Percentiles rank a stretch among this genome's conserved stretches.
phyloP scores from a whole-genome alignment of 2,329 filamentous ascomycete species.

The Hymenoscyphus infarciens region DNA sequence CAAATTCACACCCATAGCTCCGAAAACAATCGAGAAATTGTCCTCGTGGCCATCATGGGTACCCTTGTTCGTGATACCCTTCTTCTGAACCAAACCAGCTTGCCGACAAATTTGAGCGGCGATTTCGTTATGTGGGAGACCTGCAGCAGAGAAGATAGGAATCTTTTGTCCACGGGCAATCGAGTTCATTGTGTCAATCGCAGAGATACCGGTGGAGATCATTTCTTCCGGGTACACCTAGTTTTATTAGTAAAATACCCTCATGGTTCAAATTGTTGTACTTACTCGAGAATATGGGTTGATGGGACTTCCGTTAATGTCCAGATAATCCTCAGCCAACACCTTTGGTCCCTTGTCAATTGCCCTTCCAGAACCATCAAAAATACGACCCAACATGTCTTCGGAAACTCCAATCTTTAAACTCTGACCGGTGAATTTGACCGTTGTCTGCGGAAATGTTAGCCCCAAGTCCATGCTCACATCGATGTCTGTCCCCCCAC shows the following conservation, averaged over 20 bases:
- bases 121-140: constrained; percentile 99
- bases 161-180: constrained; percentile 99
- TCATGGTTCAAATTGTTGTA: constrained; percentile 10
- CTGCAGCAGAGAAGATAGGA: constrained; percentile 96
- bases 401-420: constrained; percentile 98
- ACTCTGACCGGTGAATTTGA: constrained; percentile 95
- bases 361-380: constrained; percentile 94
- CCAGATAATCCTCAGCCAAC: constrained; percentile 93
- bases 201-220: constrained; percentile 98
- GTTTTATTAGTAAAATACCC: constrained; percentile 4
- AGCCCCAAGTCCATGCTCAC: constrained; percentile 7
- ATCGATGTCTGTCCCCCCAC: constrained; percentile 42
- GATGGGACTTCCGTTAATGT: constrained; percentile 98
- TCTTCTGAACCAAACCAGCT: constrained; percentile 77
- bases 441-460: constrained; percentile 66
- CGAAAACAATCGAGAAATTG: constrained; percentile 99
- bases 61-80: constrained; percentile 83
- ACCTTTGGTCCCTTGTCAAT: constrained; percentile 99
- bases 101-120: constrained; percentile 98
- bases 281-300: constrained; percentile 94
- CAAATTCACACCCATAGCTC: constrained; percentile 99
- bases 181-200: constrained; percentile 97
- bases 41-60: constrained; percentile 96
- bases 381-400: constrained; percentile 98
- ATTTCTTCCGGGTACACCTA: constrained; percentile 99